Conservation (phyloP, 345 rosid genomes). For the Bruguiera sexangula region DNA sequence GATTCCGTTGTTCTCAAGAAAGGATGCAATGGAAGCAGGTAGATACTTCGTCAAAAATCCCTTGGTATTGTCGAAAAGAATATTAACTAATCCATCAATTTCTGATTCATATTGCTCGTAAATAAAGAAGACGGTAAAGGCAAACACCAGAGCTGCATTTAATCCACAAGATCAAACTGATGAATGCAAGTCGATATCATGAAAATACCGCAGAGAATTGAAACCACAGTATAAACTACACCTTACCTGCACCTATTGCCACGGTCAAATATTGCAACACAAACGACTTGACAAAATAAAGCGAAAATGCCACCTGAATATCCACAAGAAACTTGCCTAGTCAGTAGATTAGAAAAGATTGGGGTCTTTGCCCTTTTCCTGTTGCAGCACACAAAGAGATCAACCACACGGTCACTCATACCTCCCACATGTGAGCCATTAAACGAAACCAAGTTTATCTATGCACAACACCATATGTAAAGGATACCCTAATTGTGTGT, state of each 20-base stretch:
- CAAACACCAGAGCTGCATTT: constrained; percentile 58
- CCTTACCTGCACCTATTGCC: constrained; percentile 52
- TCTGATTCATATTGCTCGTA: constrained; percentile 80
- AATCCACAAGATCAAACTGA: constrained; percentile 21
- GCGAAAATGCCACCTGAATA: constrained; percentile 42
- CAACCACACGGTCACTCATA: too few species aligned
- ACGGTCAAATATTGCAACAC: constrained; percentile 37
- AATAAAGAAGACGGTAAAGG: constrained; percentile 70
- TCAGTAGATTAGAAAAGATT: too few species aligned
- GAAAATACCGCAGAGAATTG: background rate
- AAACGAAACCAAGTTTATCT: too few species aligned
- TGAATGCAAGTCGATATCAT: background rate
- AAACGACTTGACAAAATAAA: constrained; percentile 45
- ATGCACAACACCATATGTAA: too few species aligned
- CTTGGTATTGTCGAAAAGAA: constrained; percentile 24
- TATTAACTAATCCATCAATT: constrained; percentile 43
- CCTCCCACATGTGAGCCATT: too few species aligned
- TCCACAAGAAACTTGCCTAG: background rate
- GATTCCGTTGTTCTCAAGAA: constrained; percentile 12
- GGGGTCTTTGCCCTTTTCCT: too few species aligned
- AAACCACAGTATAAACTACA: background rate
- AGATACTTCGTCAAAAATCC: constrained; percentile 31
- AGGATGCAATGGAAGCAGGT: constrained; percentile 24
- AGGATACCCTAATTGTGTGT: too few species aligned
- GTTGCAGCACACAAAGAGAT: too few species aligned